phyloP scores from a whole-genome alignment of 768 basidiomycete genomes.

The Lactarius akahatsu region DNA sequence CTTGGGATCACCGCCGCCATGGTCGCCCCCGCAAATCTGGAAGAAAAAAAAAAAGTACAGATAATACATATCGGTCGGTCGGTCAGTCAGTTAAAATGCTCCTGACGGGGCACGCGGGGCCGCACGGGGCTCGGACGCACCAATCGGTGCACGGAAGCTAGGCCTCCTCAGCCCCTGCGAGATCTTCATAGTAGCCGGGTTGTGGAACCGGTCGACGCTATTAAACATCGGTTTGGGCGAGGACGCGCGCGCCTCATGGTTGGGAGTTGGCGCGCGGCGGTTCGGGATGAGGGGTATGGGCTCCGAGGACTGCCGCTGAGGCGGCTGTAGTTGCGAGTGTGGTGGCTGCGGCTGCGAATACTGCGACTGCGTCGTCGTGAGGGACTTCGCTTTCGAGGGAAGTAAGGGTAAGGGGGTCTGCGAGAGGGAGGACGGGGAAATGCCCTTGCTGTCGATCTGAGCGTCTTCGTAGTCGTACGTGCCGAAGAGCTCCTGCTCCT shows the following conservation, averaged over 20 bases:
- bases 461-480: slow-evolving; percentile 21
- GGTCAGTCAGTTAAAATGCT: not conserved
- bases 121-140: slow-evolving; percentile 10
- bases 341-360: not conserved
- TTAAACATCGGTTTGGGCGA: not conserved
- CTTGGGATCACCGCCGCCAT: not conserved
- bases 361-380: not conserved
- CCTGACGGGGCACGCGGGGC: too few species aligned
- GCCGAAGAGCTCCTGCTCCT: slow-evolving; percentile 29
- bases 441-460: not conserved
- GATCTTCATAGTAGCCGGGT: slow-evolving; percentile 10
- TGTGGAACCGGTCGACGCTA: slow-evolving; percentile 8
- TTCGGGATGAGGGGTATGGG: slow-evolving; percentile 24
- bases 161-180: not conserved
- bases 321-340: not conserved
- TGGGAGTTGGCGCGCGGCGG: slow-evolving; percentile 14
- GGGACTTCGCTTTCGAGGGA: not conserved
- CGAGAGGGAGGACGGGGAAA: not conserved
- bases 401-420: not conserved
- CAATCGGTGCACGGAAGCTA: slow-evolving; percentile 16
- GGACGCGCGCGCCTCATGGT: not conserved
- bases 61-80: too few species aligned
- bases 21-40: slow-evolving; percentile 3
- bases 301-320: not conserved
- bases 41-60: not conserved